A percentile compares a stretch with the other conserved stretches of the same genome.
These are phyloP conservation scores for Chlorella vulgaris DNA, from an alignment of 139 green algal genomes.

Conservation along the genomic window DNA sequence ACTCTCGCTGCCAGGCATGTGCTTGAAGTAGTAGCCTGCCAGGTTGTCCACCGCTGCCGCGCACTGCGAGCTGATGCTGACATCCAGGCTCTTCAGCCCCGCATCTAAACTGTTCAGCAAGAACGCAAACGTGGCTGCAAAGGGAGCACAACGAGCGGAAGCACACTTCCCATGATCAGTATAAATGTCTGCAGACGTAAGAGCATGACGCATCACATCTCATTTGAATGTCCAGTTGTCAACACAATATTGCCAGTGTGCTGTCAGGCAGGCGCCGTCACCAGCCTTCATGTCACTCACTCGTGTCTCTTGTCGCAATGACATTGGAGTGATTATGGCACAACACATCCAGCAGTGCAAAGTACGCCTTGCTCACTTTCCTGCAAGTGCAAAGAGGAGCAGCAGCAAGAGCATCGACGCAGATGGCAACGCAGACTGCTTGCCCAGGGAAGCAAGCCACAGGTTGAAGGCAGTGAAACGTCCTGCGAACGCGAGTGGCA, in stretches of 20 bases:
- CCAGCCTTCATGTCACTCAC: not conserved
- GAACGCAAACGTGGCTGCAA: slow-evolving; percentile 82
- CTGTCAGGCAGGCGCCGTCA: too few species aligned
- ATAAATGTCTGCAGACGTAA: too few species aligned
- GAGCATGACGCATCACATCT: too few species aligned
- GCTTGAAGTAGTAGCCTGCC: slow-evolving; percentile 84
- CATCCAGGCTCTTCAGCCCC: slow-evolving; percentile 86
- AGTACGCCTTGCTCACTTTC: slow-evolving; percentile 85
- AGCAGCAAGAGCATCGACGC: not conserved
- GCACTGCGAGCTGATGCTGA: slow-evolving; percentile 78
- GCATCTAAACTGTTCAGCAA: slow-evolving; percentile 83
- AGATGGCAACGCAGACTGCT: too few species aligned
- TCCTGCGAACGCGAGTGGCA: not conserved
- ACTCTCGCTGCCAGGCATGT: slow-evolving; percentile 43
- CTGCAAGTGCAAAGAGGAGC: not conserved
- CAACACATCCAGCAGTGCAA: slow-evolving; percentile 90
- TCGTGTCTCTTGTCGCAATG: slow-evolving; percentile 65
- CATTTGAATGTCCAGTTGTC: too few species aligned
- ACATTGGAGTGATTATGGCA: slow-evolving; percentile 75
- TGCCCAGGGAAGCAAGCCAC: too few species aligned
- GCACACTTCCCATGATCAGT: too few species aligned
- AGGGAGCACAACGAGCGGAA: not conserved
- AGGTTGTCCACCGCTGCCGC: slow-evolving; percentile 93
- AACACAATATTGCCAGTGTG: too few species aligned
- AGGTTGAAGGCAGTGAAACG: too few species aligned